Percentiles rank a stretch among this genome's conserved stretches.
Evolutionary conservation across 179 eudicot species (phyloP).

Genomic region (Beta corolliflora): DNA sequence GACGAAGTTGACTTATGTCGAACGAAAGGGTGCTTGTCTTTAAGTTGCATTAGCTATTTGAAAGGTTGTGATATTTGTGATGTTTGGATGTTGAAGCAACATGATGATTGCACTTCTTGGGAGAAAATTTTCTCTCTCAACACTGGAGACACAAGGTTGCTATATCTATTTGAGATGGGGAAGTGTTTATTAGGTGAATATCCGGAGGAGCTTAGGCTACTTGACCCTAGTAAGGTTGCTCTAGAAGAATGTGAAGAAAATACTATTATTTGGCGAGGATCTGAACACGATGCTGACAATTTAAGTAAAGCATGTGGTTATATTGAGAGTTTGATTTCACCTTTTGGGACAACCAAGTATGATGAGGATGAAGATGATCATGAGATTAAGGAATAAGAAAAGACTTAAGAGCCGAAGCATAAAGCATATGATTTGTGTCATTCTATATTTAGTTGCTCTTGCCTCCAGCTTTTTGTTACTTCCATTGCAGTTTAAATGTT

Average conservation of each 20-base stretch:
- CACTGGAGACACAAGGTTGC: no score
- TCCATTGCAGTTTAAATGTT: no score
- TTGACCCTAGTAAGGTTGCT: background rate
- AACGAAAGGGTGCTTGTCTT: background rate
- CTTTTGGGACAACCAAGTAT: background rate
- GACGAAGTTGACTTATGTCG: background rate
- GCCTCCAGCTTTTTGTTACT: background rate
- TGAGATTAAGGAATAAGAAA: background rate
- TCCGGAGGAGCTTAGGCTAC: background rate
- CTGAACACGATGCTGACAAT: background rate
- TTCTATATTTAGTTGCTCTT: no score
- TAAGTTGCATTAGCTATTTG: background rate
- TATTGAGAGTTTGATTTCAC: constrained; percentile 9
- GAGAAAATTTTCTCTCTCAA: background rate
- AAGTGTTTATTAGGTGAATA: background rate
- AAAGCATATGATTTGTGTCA: no score
- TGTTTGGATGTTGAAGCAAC: background rate
- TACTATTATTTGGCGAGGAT: background rate
- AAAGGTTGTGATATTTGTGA: background rate
- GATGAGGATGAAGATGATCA: background rate
- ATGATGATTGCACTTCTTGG: background rate
- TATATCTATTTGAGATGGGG: background rate
- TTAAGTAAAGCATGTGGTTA: background rate
- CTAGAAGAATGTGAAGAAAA: no score
- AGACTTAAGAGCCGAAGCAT: background rate